Evolutionary conservation across 352 stramenopile species (phyloP).

Genomic region (Phytophthora hybrid): DNA sequence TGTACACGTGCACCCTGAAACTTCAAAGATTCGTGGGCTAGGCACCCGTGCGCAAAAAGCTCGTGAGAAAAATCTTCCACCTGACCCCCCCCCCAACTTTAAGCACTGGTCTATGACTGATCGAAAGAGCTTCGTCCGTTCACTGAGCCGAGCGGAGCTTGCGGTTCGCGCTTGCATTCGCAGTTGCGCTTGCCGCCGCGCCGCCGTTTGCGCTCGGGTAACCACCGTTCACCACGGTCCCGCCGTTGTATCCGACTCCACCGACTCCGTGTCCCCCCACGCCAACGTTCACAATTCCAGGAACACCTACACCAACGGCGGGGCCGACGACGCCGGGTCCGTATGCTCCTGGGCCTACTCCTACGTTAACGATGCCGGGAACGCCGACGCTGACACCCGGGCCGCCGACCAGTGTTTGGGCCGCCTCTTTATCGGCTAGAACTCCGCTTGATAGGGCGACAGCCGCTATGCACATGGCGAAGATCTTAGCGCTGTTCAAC

Average conservation of each 20-base stretch:
- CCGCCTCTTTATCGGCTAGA: constrained; percentile 1
- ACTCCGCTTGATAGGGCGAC: not conserved
- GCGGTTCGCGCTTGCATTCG: too few species aligned
- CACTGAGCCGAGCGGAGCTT: too few species aligned
- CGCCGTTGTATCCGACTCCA: not conserved
- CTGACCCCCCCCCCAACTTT: too few species aligned
- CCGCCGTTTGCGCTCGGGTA: too few species aligned
- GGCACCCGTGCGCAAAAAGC: too few species aligned
- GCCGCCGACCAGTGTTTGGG: constrained; percentile 4
- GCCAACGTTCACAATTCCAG: too few species aligned
- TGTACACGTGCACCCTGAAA: too few species aligned
- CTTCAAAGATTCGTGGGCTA: not conserved
- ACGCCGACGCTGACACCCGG: constrained; percentile 7
- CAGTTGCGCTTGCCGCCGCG: not conserved
- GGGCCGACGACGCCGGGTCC: not conserved
- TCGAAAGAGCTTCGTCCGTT: too few species aligned
- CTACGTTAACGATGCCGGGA: not conserved
- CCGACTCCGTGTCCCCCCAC: too few species aligned
- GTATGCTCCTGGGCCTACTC: not conserved
- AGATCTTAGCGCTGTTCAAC: constrained; percentile 17
- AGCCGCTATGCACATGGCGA: constrained; percentile 7
- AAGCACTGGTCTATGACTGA: too few species aligned
- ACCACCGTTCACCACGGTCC: not conserved
- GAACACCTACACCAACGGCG: too few species aligned
- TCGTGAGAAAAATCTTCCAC: too few species aligned